Conservation (phyloP, 2,329 filamentous ascomycete species). For the Botrytis tulipae region DNA sequence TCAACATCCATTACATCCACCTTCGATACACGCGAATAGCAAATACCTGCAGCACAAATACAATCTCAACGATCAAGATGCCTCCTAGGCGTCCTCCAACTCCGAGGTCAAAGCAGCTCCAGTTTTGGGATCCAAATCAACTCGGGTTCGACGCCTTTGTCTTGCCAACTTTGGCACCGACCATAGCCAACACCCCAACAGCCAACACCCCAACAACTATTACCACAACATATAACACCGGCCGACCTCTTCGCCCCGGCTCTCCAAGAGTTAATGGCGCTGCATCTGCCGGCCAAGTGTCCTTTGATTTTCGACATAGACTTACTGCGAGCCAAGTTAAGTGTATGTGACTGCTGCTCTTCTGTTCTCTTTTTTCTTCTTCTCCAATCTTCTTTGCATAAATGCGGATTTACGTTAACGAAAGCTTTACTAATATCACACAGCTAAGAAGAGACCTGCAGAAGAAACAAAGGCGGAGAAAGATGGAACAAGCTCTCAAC, state of each 20-base stretch:
- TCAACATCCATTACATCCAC: no score
- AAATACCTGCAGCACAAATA: not conserved
- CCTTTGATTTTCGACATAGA: not conserved
- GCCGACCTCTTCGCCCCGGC: not conserved
- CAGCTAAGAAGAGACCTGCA: not conserved
- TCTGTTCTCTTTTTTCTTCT: not conserved
- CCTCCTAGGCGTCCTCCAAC: not conserved
- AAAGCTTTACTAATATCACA: not conserved
- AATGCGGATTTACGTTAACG: not conserved
- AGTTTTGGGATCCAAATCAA: not conserved
- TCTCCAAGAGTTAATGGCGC: not conserved
- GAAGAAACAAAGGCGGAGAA: not conserved
- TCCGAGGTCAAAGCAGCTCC: not conserved
- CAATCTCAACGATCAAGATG: not conserved
- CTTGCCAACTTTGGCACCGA: not conserved
- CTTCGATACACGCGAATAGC: not conserved
- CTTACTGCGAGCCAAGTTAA: not conserved
- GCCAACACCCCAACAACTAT: not conserved
- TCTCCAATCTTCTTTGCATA: accelerated
- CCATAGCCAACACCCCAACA: not conserved
- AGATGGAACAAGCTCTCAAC: not conserved
- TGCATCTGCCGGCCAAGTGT: accelerated
- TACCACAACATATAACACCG: no score
- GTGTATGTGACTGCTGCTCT: not conserved
- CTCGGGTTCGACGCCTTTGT: accelerated